These are phyloP conservation scores for Candida easanensis DNA, from an alignment of 805 yeast species.

Conservation along the genomic window DNA sequence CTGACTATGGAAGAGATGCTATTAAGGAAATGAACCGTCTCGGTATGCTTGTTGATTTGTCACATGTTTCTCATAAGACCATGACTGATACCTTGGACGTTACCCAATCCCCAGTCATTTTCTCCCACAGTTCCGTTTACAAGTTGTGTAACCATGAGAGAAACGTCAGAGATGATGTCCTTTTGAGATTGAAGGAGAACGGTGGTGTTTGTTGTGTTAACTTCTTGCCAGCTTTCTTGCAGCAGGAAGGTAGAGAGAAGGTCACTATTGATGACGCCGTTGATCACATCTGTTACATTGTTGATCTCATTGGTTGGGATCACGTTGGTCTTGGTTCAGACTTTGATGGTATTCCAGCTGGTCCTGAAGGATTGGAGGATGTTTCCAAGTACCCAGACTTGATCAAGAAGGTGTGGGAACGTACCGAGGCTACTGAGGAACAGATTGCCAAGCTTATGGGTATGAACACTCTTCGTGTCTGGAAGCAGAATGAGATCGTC, in stretches of 20 bases:
- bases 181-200: slow-evolving; percentile 36
- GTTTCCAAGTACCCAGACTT: slow-evolving; percentile 54
- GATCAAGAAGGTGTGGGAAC: slow-evolving; percentile 33
- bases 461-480: slow-evolving; percentile 41
- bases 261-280: slow-evolving; percentile 48
- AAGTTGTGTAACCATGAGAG: slow-evolving; percentile 39
- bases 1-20: slow-evolving; percentile 39
- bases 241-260: slow-evolving; percentile 11
- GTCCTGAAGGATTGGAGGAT: slow-evolving; percentile 51
- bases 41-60: slow-evolving; percentile 51
- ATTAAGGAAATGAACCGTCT: slow-evolving; percentile 48
- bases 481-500: slow-evolving; percentile 40
- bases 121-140: slow-evolving; percentile 47
- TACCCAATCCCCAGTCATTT: slow-evolving; percentile 45
- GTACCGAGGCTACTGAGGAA: slow-evolving; percentile 41
- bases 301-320: slow-evolving; percentile 47
- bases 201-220: slow-evolving; percentile 48
- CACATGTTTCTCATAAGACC: slow-evolving; percentile 47
- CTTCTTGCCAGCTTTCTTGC: slow-evolving; percentile 42
- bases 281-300: slow-evolving; percentile 42
- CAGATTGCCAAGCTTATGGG: slow-evolving; percentile 45
- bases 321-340: slow-evolving; percentile 52
- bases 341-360: slow-evolving; percentile 49
- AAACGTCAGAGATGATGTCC: slow-evolving; percentile 48
- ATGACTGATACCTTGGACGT: slow-evolving; percentile 42